Evolutionary conservation across 129 eudicot genomes (phyloP).

Genomic region (Helianthus annuus): HanXRQr2.0-SUNRISE NC_035434.2:13400373-13400872

Average conservation of each 20-base stretch:
- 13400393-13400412: neutral
- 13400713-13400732: constrained; percentile 56
- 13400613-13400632: constrained; percentile 52
- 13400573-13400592: constrained; percentile 66
- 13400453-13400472: neutral
- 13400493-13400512: constrained; percentile 58
- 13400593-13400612: constrained; percentile 67
- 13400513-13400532: constrained; percentile 65
- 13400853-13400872: constrained; percentile 56
- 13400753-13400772: constrained; percentile 46
- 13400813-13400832: constrained; percentile 54
- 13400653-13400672: constrained; percentile 40
- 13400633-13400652: constrained; percentile 58
- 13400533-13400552: constrained; percentile 83
- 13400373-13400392: neutral
- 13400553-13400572: constrained; percentile 53
- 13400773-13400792: constrained; percentile 50
- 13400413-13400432: neutral
- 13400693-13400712: constrained; percentile 53
- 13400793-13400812: constrained; percentile 47
- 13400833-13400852: constrained; percentile 67
- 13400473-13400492: constrained; percentile 55
- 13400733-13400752: constrained; percentile 78
- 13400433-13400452: neutral
- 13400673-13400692: constrained; percentile 44